Evolutionary conservation across 305 asterid genomes (phyloP).

Genomic region (Fraxinus sp.): DNA sequence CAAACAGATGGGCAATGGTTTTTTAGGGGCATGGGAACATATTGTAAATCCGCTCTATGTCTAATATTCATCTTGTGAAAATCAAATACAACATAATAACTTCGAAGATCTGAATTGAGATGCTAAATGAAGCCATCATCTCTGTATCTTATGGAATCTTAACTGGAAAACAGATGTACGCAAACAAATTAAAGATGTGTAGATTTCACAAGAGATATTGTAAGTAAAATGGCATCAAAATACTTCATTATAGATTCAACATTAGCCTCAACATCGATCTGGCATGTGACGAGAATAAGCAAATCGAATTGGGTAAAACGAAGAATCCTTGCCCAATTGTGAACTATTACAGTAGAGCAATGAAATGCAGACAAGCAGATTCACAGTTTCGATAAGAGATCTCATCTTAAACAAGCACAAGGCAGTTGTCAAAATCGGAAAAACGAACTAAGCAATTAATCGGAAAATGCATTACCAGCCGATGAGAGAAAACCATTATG

Average conservation of each 20-base stretch:
- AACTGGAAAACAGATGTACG: background rate
- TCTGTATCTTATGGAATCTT: background rate
- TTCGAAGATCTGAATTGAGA: conserved; percentile 4
- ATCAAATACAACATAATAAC: background rate
- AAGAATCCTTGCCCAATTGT: conserved; percentile 25
- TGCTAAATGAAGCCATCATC: background rate
- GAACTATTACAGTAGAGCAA: background rate
- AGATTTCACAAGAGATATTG: background rate
- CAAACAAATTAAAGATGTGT: background rate
- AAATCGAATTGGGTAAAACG: conserved; percentile 9
- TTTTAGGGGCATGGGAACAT: conserved; percentile 1
- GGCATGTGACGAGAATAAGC: background rate
- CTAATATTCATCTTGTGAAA: conserved; percentile 10
- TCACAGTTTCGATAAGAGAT: conserved; percentile 31
- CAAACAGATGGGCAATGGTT: background rate
- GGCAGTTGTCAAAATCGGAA: background rate
- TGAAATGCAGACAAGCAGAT: conserved; percentile 12
- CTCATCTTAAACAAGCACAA: conserved; percentile 21
- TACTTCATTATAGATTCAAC: background rate
- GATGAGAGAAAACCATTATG: conserved; percentile 66
- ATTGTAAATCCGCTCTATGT: conserved; percentile 11
- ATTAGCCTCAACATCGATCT: background rate
- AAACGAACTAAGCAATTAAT: background rate
- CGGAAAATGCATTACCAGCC: conserved; percentile 41
- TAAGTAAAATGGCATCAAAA: background rate